These are phyloP conservation scores for Ceratocystis diversiconidia DNA, from an alignment of 2,329 filamentous ascomycete genomes.

Conservation along the genomic window DNA sequence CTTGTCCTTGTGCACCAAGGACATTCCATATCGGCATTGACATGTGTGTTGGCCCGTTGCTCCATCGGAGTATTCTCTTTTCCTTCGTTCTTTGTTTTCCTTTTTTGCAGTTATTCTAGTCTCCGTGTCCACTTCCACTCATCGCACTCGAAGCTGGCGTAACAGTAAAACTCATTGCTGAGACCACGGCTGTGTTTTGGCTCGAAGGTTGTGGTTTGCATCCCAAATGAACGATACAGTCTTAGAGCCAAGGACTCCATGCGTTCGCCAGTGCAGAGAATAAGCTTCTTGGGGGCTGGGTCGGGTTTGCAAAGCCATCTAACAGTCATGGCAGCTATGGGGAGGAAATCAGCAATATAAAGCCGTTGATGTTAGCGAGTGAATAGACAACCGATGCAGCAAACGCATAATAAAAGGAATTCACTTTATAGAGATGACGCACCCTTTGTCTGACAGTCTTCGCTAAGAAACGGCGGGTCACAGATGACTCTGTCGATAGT, in stretches of 20 bases:
- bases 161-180: conserved; percentile 70
- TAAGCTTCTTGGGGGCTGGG: conserved; percentile 29
- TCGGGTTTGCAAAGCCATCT: conserved; percentile 50
- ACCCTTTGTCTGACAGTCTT: conserved; percentile 72
- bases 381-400: not conserved
- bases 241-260: conserved; percentile 51
- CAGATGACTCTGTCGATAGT: conserved; percentile 54
- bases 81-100: conserved; percentile 13
- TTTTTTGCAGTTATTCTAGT: not conserved
- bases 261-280: conserved; percentile 65
- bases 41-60: not conserved
- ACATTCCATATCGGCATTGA: too few species aligned
- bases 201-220: conserved; percentile 52
- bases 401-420: not conserved
- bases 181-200: conserved; percentile 56
- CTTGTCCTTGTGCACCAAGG: not conserved
- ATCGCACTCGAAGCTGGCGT: conserved; percentile 59
- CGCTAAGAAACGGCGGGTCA: conserved; percentile 67
- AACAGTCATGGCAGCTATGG: conserved; percentile 55
- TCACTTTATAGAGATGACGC: conserved; percentile 19
- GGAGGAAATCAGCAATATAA: not conserved
- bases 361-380: not conserved
- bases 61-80: not conserved
- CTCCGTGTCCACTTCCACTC: conserved; percentile 33
- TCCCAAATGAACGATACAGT: conserved; percentile 51